Evolutionary conservation across 2,329 filamentous ascomycete genomes (phyloP).

Genomic region (Conoideocrella luteorostrata): DNA sequence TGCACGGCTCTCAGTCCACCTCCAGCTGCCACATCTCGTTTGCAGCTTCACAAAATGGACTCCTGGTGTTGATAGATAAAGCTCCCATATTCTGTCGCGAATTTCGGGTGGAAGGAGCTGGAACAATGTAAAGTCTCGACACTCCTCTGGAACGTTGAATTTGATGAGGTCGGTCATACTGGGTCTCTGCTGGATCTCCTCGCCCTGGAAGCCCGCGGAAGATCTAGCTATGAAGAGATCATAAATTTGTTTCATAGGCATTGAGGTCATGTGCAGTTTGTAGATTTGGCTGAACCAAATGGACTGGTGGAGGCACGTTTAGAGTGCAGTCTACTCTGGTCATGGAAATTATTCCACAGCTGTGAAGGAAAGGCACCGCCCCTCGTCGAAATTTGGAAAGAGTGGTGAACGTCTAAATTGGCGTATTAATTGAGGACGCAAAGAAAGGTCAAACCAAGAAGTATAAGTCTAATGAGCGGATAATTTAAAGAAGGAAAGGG

Average conservation of each 20-base stretch:
- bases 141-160: constrained; percentile 25
- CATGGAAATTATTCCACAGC: not conserved
- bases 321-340: not conserved
- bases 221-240: too few relatives aligned
- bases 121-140: constrained; percentile 25
- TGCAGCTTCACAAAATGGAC: constrained; percentile 29
- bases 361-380: not conserved
- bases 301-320: too few relatives aligned
- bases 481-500: not conserved
- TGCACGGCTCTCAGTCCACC: constrained; percentile 14
- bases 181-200: not conserved
- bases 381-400: not conserved
- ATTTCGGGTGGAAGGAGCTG: constrained; percentile 27
- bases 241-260: too few relatives aligned
- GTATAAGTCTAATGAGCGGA: constrained; percentile 1
- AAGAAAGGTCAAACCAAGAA: not conserved
- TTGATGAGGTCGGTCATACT: constrained; percentile 7
- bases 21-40: constrained; percentile 14
- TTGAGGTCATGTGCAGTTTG: too few relatives aligned
- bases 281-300: too few relatives aligned
- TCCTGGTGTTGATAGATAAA: constrained; percentile 23
- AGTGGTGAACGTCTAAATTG: not conserved
- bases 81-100: constrained; percentile 28
- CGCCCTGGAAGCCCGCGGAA: not conserved
- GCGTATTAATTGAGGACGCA: not conserved